Evolutionary conservation across 2,329 filamentous ascomycete genomes (phyloP).

Genomic region (Alternaria solani): DNA sequence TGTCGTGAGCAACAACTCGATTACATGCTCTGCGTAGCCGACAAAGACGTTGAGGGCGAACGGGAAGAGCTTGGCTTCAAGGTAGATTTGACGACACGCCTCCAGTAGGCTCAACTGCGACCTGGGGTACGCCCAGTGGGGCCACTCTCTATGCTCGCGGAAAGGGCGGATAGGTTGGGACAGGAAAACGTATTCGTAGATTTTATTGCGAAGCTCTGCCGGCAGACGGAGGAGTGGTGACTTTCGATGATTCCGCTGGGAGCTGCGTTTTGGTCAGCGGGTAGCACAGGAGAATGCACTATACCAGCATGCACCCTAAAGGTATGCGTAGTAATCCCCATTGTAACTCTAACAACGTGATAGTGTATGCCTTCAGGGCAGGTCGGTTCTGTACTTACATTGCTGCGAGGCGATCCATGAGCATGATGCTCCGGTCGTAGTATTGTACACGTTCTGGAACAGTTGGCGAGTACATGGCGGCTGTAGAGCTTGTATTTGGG

Average conservation of each 20-base stretch:
- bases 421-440: background rate
- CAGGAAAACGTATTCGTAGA: slow-evolving; percentile 13
- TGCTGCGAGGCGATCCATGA: slow-evolving; percentile 4
- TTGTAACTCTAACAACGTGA: background rate
- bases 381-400: background rate
- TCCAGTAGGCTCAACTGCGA: background rate
- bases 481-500: background rate
- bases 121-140: slow-evolving; percentile 5
- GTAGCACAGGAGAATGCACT: background rate
- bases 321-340: background rate
- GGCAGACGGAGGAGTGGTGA: slow-evolving; percentile 18
- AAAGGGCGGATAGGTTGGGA: background rate
- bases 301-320: background rate
- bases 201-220: slow-evolving; percentile 14
- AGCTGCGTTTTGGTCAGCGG: background rate
- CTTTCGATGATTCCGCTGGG: slow-evolving; percentile 6
- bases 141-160: background rate
- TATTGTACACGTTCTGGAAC: slow-evolving; percentile 3
- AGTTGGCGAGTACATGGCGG: background rate
- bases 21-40: slow-evolving; percentile 10
- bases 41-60: slow-evolving; percentile 11
- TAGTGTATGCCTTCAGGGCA: background rate
- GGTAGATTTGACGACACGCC: slow-evolving; percentile 9
- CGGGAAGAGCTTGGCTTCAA: slow-evolving; percentile 7
- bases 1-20: slow-evolving; percentile 4